phyloP scores from a whole-genome alignment of 2,329 filamentous ascomycete genomes.

The Aspergillus sp. region DNA sequence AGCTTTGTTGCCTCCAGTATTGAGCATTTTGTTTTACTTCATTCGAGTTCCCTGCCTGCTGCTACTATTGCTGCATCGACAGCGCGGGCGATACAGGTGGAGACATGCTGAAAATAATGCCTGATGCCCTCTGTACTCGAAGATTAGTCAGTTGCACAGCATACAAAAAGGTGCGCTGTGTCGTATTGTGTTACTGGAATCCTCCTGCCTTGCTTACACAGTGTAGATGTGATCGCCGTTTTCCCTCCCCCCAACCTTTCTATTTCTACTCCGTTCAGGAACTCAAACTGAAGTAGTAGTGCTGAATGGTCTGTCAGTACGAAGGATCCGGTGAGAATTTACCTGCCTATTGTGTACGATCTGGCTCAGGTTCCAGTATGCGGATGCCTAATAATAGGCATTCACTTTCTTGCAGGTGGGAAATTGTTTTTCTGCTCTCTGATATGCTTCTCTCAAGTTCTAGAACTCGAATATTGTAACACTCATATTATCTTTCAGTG shows the following conservation, averaged over 20 bases:
- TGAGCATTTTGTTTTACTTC: not conserved
- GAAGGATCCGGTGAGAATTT: not conserved
- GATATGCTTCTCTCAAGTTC: not conserved
- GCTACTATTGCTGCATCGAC: not conserved
- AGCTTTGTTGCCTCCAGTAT: slow-evolving; percentile 1
- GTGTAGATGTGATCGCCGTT: not conserved
- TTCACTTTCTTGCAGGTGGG: not conserved
- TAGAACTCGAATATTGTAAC: too few relatives aligned
- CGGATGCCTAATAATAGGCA: not conserved
- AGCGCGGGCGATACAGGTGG: not conserved
- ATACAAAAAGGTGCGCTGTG: not conserved
- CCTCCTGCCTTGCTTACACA: not conserved
- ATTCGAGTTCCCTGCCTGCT: not conserved
- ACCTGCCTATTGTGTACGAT: not conserved
- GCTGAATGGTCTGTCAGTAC: not conserved
- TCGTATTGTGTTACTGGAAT: not conserved
- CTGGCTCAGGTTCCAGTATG: too few relatives aligned
- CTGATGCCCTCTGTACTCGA: not conserved
- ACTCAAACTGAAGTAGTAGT: not conserved
- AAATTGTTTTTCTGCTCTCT: not conserved
- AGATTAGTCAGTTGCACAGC: not conserved
- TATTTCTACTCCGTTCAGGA: not conserved
- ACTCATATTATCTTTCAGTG: too few relatives aligned
- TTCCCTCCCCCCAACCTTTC: too few relatives aligned
- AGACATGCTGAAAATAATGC: too few relatives aligned